These are phyloP conservation scores for Beta vulgaris DNA, from an alignment of 148 eudicot species.

Conservation along the genomic window DNA sequence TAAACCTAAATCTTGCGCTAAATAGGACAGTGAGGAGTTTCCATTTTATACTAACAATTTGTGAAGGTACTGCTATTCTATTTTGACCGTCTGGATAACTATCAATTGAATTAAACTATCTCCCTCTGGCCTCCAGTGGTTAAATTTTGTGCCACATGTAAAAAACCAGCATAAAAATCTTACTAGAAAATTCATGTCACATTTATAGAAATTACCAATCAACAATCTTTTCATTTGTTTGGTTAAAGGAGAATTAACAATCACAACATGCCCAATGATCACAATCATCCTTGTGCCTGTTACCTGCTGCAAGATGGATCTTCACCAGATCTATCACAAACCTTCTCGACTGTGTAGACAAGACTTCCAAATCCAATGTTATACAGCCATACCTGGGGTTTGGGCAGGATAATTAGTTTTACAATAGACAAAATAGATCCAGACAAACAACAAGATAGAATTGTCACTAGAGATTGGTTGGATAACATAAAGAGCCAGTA, in stretches of 20 bases:
- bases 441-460: conserved; percentile 5
- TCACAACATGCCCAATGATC: not conserved
- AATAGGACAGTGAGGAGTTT: not conserved
- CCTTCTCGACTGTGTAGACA: conserved; percentile 58
- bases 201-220: not conserved
- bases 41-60: not conserved
- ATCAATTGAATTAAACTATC: too few relatives aligned
- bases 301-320: conserved; percentile 95
- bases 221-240: too few relatives aligned
- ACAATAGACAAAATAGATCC: not conserved
- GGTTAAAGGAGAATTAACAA: too few relatives aligned
- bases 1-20: not conserved
- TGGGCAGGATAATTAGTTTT: not conserved
- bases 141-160: not conserved
- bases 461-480: not conserved
- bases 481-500: not conserved
- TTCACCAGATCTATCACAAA: conserved; percentile 90
- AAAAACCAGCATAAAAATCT: not conserved
- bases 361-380: conserved; percentile 59
- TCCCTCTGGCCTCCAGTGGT: not conserved
- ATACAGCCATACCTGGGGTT: conserved; percentile 79
- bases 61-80: not conserved
- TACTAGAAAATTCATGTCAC: not conserved
- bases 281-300: not conserved
- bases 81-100: not conserved